Evolutionary conservation across 805 yeast species (phyloP), one percentile per base, ranked within the genome.

Genomic region (Teunomyces stri): DNA sequence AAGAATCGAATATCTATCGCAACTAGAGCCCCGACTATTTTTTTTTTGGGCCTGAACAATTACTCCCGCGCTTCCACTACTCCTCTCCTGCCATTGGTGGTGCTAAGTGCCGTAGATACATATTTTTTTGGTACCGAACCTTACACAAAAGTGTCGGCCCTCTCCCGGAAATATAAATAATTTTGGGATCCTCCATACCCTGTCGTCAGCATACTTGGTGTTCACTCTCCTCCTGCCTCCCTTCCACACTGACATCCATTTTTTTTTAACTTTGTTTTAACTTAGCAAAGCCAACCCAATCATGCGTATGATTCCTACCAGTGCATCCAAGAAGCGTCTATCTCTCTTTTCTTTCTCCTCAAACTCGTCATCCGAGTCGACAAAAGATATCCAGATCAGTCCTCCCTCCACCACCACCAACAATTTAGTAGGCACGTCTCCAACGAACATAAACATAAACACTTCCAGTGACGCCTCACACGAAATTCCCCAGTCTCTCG

Each of bases 311-410:
- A 18, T 28, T 25, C 27, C 35, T 18, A 12, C 18, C 18, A 13
- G 13, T n/a, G 33, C 47, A 12, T 21, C 51, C 35, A 53, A 51
- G 42, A 55, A 57, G 48, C 55, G 61, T 39, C 51, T 61, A 57
- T 59, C 64, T 38, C 51, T 59, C 49, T 61, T 61, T 34, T 57
- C 61, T 11, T 59, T 61, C 39, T 60, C 58, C 25, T 39, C 51
- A 21, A 47, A 47, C 43, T 42, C 44, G 27, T 37, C 40, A 13
- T 11, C 48, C 40, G 31, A 35, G 28, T 16, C 40, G 25, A 21
- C 41, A 27, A 29, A 18, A 16, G 35, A 27, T 9, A 13, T 13
- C 34, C 45, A 21, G 25, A 15, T 12, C 13, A 35, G 22, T 16
- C 38, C 38, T 12, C 38, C 38, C 22, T 3, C 22, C 37, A 27